Percentiles rank a stretch among this genome's conserved stretches.
Conservation (phyloP, 768 basidiomycete genomes). For the Auricularia heimuer region DNA sequence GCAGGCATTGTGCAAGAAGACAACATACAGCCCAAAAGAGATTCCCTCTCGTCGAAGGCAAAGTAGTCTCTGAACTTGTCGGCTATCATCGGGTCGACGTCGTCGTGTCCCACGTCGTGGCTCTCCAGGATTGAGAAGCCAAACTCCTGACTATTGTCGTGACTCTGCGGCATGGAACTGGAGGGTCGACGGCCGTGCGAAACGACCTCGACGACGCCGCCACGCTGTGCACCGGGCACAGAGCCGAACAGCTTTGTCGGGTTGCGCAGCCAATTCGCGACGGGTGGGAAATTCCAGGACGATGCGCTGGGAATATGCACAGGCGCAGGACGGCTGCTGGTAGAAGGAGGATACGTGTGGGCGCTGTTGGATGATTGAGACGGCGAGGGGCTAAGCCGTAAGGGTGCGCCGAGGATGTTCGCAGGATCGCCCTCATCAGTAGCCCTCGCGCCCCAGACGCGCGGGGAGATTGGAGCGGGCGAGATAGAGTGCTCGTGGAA, state of each 20-base stretch:
- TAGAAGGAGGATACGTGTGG: neutral
- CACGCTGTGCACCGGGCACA: neutral
- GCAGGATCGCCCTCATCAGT: constrained; percentile 9
- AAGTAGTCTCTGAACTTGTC: constrained; percentile 77
- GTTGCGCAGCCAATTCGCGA: constrained; percentile 59
- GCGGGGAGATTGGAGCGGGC: neutral
- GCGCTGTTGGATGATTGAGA: neutral
- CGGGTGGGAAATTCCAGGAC: constrained; percentile 13
- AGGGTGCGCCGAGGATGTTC: constrained; percentile 19
- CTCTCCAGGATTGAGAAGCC: constrained; percentile 79
- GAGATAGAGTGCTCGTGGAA: neutral
- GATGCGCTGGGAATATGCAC: neutral
- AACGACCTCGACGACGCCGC: neutral
- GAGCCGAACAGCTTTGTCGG: constrained; percentile 17
- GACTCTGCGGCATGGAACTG: neutral
- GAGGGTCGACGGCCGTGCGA: neutral
- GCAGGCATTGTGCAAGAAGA: neutral
- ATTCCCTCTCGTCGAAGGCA: constrained; percentile 84
- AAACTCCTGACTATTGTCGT: constrained; percentile 31
- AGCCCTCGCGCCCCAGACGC: neutral
- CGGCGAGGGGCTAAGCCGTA: neutral
- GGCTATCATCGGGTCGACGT: constrained; percentile 48
- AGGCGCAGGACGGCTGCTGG: neutral
- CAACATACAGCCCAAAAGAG: constrained; percentile 73
- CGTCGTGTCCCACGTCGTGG: constrained; percentile 34